Percentiles rank a stretch among this genome's conserved stretches.
These are phyloP conservation scores for Taxillus chinensis DNA, from an alignment of 164 flowering plant genomes.

Conservation along the genomic window DNA sequence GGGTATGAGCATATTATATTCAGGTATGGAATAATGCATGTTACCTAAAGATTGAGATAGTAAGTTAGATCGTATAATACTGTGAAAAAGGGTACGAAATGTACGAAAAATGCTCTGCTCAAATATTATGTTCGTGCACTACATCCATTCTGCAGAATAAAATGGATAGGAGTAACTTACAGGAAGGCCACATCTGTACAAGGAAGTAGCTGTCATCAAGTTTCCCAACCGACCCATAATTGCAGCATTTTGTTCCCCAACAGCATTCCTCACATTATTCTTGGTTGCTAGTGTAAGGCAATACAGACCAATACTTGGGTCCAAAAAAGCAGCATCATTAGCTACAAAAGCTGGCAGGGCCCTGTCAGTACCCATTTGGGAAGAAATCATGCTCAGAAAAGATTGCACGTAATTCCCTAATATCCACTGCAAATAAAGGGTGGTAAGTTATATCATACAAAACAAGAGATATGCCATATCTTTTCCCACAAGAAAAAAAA, in stretches of 20 bases:
- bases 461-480: background rate
- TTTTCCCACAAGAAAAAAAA: background rate
- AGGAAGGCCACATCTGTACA: slow-evolving; percentile 73
- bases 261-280: slow-evolving; percentile 60
- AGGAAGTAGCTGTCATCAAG: slow-evolving; percentile 55
- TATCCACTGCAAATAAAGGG: slow-evolving; percentile 63
- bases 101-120: no score
- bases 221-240: slow-evolving; percentile 61
- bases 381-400: slow-evolving; percentile 43
- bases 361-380: slow-evolving; percentile 15
- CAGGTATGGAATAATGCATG: no score
- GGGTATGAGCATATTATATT: no score
- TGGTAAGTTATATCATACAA: slow-evolving; percentile 2
- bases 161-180: slow-evolving; percentile 40
- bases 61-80: no score
- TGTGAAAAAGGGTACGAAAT: no score
- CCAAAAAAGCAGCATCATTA: slow-evolving; percentile 35
- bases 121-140: no score
- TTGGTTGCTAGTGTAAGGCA: slow-evolving; percentile 54
- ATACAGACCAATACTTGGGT: slow-evolving; percentile 75
- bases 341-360: slow-evolving; percentile 20
- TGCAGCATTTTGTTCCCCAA: slow-evolving; percentile 64
- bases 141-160: no score
- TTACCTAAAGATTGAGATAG: no score
- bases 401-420: slow-evolving; percentile 67